A percentile compares a stretch with the other conserved stretches of the same genome.
These are phyloP conservation scores for Quercus gilva DNA, from an alignment of 306 rosid genomes.

Conservation along the genomic window DNA sequence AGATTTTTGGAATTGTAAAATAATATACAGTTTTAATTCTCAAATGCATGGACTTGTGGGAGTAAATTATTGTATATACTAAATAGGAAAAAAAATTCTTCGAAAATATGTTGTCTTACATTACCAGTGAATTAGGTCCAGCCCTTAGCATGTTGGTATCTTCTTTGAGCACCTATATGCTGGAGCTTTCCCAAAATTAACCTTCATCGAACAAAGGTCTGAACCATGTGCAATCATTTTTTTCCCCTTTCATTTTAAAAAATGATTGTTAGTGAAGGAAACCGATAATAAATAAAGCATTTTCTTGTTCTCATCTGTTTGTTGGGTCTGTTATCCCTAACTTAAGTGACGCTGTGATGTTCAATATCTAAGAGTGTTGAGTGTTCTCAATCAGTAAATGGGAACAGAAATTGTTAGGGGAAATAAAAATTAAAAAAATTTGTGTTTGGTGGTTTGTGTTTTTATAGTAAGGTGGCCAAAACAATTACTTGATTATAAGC, in stretches of 20 bases:
- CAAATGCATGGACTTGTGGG: neutral
- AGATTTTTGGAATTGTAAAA: too few relatives aligned
- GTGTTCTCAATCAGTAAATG: neutral
- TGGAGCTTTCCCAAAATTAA: neutral
- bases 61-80: neutral
- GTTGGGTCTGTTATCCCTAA: too few relatives aligned
- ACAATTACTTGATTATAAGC: neutral
- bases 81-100: neutral
- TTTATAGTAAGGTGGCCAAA: neutral
- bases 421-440: neutral
- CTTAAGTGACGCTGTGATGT: neutral
- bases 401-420: neutral
- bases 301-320: neutral
- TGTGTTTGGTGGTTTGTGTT: neutral
- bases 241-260: neutral
- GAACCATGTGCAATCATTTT: conserved; percentile 1
- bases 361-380: neutral
- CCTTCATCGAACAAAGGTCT: neutral
- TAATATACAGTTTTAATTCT: neutral
- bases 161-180: neutral
- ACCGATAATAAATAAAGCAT: neutral
- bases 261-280: neutral
- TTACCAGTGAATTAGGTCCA: neutral
- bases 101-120: neutral
- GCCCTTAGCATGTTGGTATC: neutral